Evolutionary conservation across 1,139 yeast genomes (phyloP).

Genomic region (Taphrina flavorubra): DNA sequence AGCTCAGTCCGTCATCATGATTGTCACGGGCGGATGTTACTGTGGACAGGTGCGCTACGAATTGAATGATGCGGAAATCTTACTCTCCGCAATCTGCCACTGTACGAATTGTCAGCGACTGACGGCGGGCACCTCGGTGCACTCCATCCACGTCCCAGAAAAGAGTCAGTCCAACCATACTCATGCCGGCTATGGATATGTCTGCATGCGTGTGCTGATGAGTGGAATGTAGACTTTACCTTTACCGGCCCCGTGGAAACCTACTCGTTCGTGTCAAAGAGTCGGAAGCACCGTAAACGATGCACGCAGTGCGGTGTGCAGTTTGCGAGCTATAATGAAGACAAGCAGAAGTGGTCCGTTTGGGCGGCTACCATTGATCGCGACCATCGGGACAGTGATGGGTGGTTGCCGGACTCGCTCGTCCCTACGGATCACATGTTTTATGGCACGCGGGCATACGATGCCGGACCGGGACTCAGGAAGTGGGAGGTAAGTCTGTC

Average conservation of each 20-base stretch:
- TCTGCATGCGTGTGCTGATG: not conserved
- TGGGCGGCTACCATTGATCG: slow-evolving; percentile 33
- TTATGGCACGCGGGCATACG: slow-evolving; percentile 22
- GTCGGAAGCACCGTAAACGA: slow-evolving; percentile 31
- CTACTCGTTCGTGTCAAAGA: slow-evolving; percentile 13
- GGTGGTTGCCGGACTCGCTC: slow-evolving; percentile 15
- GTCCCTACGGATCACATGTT: slow-evolving; percentile 28
- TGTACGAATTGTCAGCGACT: slow-evolving; percentile 37
- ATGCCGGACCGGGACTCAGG: slow-evolving; percentile 15
- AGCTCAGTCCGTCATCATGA: not conserved
- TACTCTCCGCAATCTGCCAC: slow-evolving; percentile 35
- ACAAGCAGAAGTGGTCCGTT: slow-evolving; percentile 29
- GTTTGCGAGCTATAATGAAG: slow-evolving; percentile 28
- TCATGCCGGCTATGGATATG: too few relatives aligned
- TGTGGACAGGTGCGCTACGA: slow-evolving; percentile 19
- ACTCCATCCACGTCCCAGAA: slow-evolving; percentile 31
- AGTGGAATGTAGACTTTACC: not conserved
- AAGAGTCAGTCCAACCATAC: not conserved
- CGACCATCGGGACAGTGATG: not conserved
- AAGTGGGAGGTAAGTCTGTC: slow-evolving; percentile 25
- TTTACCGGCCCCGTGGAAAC: slow-evolving; percentile 22
- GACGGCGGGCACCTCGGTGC: slow-evolving; percentile 33
- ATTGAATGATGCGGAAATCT: slow-evolving; percentile 3
- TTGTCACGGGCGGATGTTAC: slow-evolving; percentile 12
- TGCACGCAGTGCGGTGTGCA: slow-evolving; percentile 37